Evolutionary conservation across 106 monocot species (phyloP), one percentile per base, ranked within the genome.

Genomic region (Xerophyta viscosa): DNA sequence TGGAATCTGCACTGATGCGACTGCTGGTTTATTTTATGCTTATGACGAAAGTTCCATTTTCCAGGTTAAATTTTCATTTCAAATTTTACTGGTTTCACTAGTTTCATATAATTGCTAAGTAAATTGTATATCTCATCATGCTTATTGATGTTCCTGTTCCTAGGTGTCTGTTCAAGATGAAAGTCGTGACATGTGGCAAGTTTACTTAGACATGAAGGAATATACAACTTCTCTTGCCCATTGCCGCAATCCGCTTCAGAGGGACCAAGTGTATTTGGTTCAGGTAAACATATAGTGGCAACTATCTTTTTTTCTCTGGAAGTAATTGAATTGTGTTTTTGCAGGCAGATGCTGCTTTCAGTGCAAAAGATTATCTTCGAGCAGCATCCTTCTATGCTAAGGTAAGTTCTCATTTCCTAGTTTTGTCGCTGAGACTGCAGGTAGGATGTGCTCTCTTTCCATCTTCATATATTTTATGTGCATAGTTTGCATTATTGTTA

Each of bases 351-450:
- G 73, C 82, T 71, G 98, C 98, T 22, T 90, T 90, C 65, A 56
- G 70, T 29, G 21, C 63, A 22, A 98, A 89, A 77, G 98, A 98
- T 68, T 90, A 73, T 63, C 77, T 74, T 24, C 69, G 85, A 77
- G 98, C 98, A 56, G 89, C 98, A 44, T 98, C 90, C 10, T 98
- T 82, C 62, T 98, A 86, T 77, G 90, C 98, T 24, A 98, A 98
- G 86, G 98, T 98, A 66, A 76, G 41, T 36, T 17, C n/a, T n/a
- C n/a, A n/a, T n/a, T n/a, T n/a, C n/a, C n/a, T n/a, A n/a, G n/a
- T n/a, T n/a, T n/a, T n/a, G n/a, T n/a, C n/a, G n/a, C n/a, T n/a
- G n/a, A n/a, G n/a, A n/a, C n/a, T n/a, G n/a, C n/a, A n/a, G n/a
- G n/a, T n/a, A n/a, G n/a, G n/a, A n/a, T n/a, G n/a, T n/a, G n/a